Evolutionary conservation across 2,329 filamentous ascomycete genomes (phyloP), one percentile per base, ranked within the genome.

Genomic region (Ceratocystis huliohia): DNA sequence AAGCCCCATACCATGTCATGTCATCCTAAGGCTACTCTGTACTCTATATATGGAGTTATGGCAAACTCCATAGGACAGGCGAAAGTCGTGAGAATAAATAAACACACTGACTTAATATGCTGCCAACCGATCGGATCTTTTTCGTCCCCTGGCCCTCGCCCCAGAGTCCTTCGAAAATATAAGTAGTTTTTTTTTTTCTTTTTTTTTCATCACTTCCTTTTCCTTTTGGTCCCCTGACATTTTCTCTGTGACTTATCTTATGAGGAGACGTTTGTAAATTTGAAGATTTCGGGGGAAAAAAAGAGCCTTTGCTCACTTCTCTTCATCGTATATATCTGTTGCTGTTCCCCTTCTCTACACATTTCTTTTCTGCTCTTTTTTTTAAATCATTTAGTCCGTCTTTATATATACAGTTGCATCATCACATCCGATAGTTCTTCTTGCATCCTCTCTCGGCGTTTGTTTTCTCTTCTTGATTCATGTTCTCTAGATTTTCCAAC

Each of bases 101-200:
- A 59, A 37, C 56, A 37, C 56, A 50, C 61, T 46, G 44, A 63
- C 44, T 30, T 63, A 50, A 59, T 59, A 59, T 37, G 28, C 10
- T 37, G 56, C 30, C 22, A 41, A 20, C 30, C 50, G 33, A 61
- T 44, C 64, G 53, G 64, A 65, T 57, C 64, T 59, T 59, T 65
- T 65, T 59, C 17, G 22, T 65, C 22, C 64, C 53, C 64, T 46
- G 64, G 50, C 30, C 15, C 46, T 65, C 50, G 37, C 53, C 45
- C 30, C 30, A 46, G 15, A 30, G 28, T 30, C 15, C 64, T 30
- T 61, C 8, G 37, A 65, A 59, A 61, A 48, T 37, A 17, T 7
- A 56, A 13, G 48, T 33, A 7, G 5, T 33, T 33, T 33, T 33
- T 33, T 61, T 57, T 56, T 22, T 48, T 13, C 46, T 56, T 44